Percentiles rank a stretch among this genome's conserved stretches.
Conservation (phyloP, 805 yeast species). For the Hanseniaspora pseudoguilliermondii region DNA sequence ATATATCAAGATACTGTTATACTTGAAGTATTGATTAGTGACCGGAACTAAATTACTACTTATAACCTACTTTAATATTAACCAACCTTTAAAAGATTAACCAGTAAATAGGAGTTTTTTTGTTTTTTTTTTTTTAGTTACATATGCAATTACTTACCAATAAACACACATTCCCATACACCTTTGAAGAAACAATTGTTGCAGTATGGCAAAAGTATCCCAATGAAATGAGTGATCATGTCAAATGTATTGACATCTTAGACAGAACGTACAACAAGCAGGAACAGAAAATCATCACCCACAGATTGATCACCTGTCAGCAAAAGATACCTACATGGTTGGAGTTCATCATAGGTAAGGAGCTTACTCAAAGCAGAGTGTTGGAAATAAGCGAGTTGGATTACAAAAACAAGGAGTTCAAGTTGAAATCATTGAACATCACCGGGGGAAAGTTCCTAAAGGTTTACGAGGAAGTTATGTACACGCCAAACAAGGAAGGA, state of each 20-base stretch:
- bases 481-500: conserved; percentile 46
- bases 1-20: too few relatives aligned
- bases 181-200: conserved; percentile 90
- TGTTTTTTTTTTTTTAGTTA: too few relatives aligned
- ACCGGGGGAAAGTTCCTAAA: conserved; percentile 63
- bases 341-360: conserved; percentile 55
- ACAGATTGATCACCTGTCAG: conserved; percentile 75
- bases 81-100: too few relatives aligned
- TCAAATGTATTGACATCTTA: conserved; percentile 80
- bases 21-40: too few relatives aligned
- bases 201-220: conserved; percentile 97
- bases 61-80: too few relatives aligned
- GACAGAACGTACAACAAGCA: conserved; percentile 51
- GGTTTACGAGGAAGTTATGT: conserved; percentile 80
- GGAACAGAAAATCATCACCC: conserved; percentile 53
- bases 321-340: conserved; percentile 84
- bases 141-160: conserved; percentile 69
- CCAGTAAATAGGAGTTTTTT: too few relatives aligned
- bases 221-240: conserved; percentile 85
- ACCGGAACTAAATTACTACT: too few relatives aligned
- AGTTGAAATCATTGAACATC: conserved; percentile 74
- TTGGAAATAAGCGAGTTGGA: conserved; percentile 84
- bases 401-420: conserved; percentile 45
- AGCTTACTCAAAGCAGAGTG: conserved; percentile 54
- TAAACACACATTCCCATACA: conserved; percentile 57